Evolutionary conservation across 495 filamentous ascomycete species (phyloP).

Genomic region (Tuber magnatum): DNA sequence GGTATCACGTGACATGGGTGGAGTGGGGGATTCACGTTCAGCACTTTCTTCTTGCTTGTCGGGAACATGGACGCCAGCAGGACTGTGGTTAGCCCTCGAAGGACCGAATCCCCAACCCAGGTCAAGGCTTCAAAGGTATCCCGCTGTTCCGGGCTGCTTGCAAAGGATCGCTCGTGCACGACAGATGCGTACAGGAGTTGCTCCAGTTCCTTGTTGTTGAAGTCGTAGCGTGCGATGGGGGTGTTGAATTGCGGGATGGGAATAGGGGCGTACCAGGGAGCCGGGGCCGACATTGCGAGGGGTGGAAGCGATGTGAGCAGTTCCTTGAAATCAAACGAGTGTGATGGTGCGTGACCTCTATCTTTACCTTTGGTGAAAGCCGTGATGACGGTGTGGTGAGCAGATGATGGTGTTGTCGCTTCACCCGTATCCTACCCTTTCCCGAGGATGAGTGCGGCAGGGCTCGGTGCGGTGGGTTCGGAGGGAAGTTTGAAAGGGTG

Average conservation of each 20-base stretch:
- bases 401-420: neutral
- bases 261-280: conserved; percentile 23
- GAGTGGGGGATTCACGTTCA: conserved; percentile 17
- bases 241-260: conserved; percentile 16
- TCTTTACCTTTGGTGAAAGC: neutral
- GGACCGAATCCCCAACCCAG: conserved; percentile 25
- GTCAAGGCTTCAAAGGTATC: conserved; percentile 15
- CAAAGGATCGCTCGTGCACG: conserved; percentile 10
- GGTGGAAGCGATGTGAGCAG: neutral
- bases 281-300: conserved; percentile 8
- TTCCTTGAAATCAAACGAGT: conserved; percentile 1
- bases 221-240: conserved; percentile 12
- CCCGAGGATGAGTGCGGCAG: neutral
- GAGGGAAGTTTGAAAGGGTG: neutral
- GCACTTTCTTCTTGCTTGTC: conserved; percentile 8
- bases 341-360: neutral
- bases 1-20: neutral
- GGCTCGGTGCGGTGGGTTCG: neutral
- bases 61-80: conserved; percentile 24
- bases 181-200: conserved; percentile 30
- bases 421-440: neutral
- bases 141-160: conserved; percentile 9
- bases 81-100: conserved; percentile 26
- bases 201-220: conserved; percentile 28
- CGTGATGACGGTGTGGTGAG: neutral